Evolutionary conservation across 2,329 filamentous ascomycete genomes (phyloP), one percentile per base, ranked within the genome.

Genomic region (Cercospora sojina): DNA sequence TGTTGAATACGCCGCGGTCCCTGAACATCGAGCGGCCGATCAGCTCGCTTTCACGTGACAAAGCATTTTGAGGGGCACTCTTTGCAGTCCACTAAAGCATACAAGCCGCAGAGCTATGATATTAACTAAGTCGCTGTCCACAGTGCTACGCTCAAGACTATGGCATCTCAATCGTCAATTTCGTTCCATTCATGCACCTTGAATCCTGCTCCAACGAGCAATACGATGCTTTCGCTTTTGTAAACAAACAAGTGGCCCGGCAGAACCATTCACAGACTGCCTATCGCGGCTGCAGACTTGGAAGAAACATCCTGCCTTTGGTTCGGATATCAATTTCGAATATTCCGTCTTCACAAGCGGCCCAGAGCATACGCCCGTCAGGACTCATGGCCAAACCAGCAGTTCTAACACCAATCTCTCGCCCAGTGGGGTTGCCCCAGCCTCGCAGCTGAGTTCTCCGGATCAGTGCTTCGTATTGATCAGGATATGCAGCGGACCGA

Each of bases 251-350:
- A 35, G 20, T 51, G 25, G 18, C 12, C 29, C 25, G 23, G 18
- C 23, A 38, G 27, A 38, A 35, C 27, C n/a, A 18, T 27, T 23
- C 20, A 16, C 13, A 23, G 13, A 12, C 23, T 2, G 27, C 27
- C 64, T 67, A 75, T 31, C 69, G 59, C 51, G 66, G 55, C 47
- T 77, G 75, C 41, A 82, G 73, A 35, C 79, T 78, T 5, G 80
- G 78, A 67, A 78, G 80, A 47, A 74, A 77, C 77, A 87, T 90
- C 67, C 91, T 83, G 64, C 80, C 83, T 58, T 85, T 82, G 18
- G 88, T 72, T 74, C 92, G 88, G 70, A 93, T 83, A 35, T 84
- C 85, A 72, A 91, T 87, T 78, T 93, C 90, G 73, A 91, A 91
- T 62, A 93, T 89, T 64, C 91, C 91, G 71, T 91, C 88, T 74